A percentile compares a stretch with the other conserved stretches of the same genome.
These are phyloP conservation scores for Colletotrichum magnum DNA, from an alignment of 2,329 filamentous ascomycete genomes.

Conservation along the genomic window DNA sequence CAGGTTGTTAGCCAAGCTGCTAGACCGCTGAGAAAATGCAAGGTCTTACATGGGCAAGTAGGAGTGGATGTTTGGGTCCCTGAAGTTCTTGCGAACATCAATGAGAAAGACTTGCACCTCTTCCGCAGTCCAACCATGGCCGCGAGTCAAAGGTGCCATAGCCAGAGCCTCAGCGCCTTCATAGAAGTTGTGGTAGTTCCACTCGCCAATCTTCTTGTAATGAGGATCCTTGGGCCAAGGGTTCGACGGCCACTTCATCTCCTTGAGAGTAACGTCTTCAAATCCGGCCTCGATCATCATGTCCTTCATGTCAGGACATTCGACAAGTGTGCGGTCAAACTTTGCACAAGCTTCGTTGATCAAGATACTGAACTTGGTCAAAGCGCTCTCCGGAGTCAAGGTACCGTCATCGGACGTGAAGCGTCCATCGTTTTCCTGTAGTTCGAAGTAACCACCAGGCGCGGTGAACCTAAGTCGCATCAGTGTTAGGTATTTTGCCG, in stretches of 20 bases:
- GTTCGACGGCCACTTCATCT: conserved; percentile 49
- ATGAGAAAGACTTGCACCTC: conserved; percentile 49
- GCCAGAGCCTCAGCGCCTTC: conserved; percentile 51
- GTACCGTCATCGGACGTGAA: too few species aligned
- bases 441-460: conserved; percentile 62
- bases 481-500: too few species aligned
- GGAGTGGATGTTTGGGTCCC: conserved; percentile 48
- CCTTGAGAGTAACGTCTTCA: conserved; percentile 46
- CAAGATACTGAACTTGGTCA: too few species aligned
- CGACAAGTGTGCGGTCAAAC: too few species aligned
- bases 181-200: conserved; percentile 43
- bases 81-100: conserved; percentile 48
- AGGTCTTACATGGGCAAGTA: conserved; percentile 46
- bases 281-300: conserved; percentile 49
- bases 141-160: conserved; percentile 51
- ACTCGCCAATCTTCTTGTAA: conserved; percentile 49
- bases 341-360: too few species aligned
- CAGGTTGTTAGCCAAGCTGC: too few species aligned
- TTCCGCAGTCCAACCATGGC: conserved; percentile 47
- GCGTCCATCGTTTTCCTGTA: too few species aligned
- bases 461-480: conserved; percentile 53
- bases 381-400: too few species aligned
- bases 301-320: too few species aligned
- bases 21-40: too few species aligned
- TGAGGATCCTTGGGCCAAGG: conserved; percentile 50